These are phyloP conservation scores for Draba incana DNA, from an alignment of 345 rosid species.

Conservation along the genomic window DNA sequence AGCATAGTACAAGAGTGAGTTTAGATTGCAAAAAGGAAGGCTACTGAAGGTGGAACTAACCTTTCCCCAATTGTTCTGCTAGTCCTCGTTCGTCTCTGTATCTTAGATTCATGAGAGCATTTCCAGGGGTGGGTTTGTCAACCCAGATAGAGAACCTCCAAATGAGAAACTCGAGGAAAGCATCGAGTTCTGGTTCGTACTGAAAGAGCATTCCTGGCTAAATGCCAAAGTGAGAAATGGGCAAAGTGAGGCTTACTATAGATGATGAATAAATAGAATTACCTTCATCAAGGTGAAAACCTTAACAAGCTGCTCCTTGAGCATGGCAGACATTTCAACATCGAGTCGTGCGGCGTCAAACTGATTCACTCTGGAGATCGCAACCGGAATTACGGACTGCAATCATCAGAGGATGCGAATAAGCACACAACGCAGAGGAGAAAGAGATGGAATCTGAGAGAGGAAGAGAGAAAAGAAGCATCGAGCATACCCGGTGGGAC, in stretches of 20 bases:
- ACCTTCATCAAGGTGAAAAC: constrained; percentile 95
- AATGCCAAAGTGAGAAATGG: constrained; percentile 43
- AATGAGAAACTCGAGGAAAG: constrained; percentile 98
- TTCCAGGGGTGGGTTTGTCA: constrained; percentile 99
- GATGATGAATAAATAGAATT: not conserved
- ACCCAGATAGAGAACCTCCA: constrained; percentile 99
- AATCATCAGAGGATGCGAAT: not conserved
- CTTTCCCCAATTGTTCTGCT: constrained; percentile 49
- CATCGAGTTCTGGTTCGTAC: constrained; percentile 98
- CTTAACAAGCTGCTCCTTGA: constrained; percentile 92
- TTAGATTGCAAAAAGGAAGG: not conserved
- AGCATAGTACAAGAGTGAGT: constrained; percentile 23
- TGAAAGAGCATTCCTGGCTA: constrained; percentile 99
- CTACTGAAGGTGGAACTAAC: constrained; percentile 39
- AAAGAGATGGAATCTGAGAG: not conserved
- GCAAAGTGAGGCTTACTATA: not conserved
- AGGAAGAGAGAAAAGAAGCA: not conserved
- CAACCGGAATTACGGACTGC: constrained; percentile 68
- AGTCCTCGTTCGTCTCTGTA: constrained; percentile 78
- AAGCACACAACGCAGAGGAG: constrained; percentile 9
- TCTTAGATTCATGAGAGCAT: constrained; percentile 88
- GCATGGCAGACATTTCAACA: constrained; percentile 94
- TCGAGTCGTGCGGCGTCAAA: constrained; percentile 95
- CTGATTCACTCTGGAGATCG: constrained; percentile 93
- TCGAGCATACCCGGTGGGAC: constrained; percentile 53